phyloP scores from a whole-genome alignment of 169 alveolate species.

The Eimeria sp. region DNA sequence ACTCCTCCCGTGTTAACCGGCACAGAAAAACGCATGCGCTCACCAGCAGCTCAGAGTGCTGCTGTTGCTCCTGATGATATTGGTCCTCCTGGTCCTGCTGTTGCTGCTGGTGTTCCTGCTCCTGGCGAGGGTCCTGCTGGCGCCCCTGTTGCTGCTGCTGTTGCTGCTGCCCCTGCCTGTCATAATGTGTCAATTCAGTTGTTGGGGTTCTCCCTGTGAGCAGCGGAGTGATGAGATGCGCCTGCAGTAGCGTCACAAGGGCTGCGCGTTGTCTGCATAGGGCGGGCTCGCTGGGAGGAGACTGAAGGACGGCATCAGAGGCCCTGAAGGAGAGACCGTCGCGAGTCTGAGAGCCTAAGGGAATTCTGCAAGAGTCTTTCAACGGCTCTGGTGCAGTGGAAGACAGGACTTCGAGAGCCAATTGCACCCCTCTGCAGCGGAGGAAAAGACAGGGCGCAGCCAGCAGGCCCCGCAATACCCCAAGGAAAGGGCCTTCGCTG shows the following conservation, averaged over 20 bases:
- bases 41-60: constrained; percentile 6
- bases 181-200: background rate
- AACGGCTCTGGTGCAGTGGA: background rate
- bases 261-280: constrained; percentile 2
- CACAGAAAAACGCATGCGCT: constrained; percentile 12
- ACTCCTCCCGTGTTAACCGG: constrained; percentile 36
- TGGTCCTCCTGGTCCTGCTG: constrained; percentile 10
- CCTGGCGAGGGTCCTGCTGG: background rate
- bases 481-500: constrained; percentile 9
- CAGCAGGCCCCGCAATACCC: background rate
- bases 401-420: constrained; percentile 1
- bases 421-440: constrained; percentile 10
- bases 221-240: constrained; percentile 17
- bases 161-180: background rate
- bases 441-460: background rate
- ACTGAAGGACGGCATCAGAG: background rate
- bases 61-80: background rate
- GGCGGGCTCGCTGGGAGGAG: background rate
- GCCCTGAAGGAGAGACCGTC: background rate
- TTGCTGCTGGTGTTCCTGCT: background rate
- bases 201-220: background rate
- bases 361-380: background rate
- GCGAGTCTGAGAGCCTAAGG: background rate
- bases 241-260: constrained; percentile 48
- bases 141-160: background rate